Conservation (phyloP, 2,329 filamentous ascomycete genomes). For the Pyrenophora graminea region DNA sequence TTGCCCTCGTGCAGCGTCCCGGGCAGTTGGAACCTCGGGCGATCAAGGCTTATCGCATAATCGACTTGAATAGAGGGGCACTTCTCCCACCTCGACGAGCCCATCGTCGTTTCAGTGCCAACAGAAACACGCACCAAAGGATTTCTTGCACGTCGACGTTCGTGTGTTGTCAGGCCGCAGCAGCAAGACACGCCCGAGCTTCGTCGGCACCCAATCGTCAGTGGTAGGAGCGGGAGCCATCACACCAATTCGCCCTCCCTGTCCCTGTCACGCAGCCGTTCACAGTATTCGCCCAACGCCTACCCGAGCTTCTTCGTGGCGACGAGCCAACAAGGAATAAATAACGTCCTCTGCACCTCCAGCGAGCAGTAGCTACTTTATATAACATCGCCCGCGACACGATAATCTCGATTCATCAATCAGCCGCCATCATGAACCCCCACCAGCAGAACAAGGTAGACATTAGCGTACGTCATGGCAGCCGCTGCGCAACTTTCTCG, state of each 20-base stretch:
- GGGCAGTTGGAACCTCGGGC: constrained; percentile 37
- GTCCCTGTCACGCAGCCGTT: constrained; percentile 31
- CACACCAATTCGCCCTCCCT: constrained; percentile 32
- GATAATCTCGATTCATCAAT: constrained; percentile 2
- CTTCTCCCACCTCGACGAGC: constrained; percentile 12
- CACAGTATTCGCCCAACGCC: constrained; percentile 30
- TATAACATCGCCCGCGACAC: constrained; percentile 19
- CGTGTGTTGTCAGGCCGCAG: constrained; percentile 40
- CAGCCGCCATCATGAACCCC: constrained; percentile 73
- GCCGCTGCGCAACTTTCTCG: constrained; percentile 15
- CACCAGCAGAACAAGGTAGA: constrained; percentile 99
- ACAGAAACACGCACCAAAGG: constrained; percentile 10
- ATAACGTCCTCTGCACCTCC: constrained; percentile 19
- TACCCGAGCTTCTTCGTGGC: constrained; percentile 26
- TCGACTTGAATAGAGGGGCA: constrained; percentile 27
- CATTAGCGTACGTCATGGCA: constrained; percentile 72
- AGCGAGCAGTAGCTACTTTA: constrained; percentile 18
- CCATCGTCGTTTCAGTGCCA: constrained; percentile 13
- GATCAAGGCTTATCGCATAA: constrained; percentile 42
- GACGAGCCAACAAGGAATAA: constrained; percentile 37
- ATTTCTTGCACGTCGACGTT: constrained; percentile 16
- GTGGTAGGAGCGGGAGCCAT: constrained; percentile 27
- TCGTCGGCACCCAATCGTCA: constrained; percentile 37
- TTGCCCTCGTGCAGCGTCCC: constrained; percentile 20
- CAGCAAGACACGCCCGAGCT: constrained; percentile 28